Conservation (phyloP, 805 yeast genomes). For the Zygosaccharomyces lentus region DNA sequence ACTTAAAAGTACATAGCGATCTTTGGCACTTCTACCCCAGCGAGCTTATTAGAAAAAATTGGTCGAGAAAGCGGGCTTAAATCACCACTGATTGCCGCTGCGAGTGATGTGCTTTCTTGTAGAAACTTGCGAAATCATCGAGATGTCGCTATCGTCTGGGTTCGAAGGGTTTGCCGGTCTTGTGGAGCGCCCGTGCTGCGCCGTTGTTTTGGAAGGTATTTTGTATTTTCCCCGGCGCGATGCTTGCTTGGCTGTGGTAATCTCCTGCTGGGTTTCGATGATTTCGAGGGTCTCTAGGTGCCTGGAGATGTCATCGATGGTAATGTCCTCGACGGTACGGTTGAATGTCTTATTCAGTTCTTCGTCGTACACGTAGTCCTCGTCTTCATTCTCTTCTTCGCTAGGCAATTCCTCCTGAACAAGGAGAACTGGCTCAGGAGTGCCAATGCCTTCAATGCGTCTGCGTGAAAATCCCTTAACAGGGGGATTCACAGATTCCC, state of each 20-base stretch:
- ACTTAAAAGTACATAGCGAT: not conserved
- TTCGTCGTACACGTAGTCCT: constrained; percentile 36
- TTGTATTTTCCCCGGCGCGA: constrained; percentile 20
- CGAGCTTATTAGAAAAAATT: not conserved
- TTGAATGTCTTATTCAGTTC: constrained; percentile 36
- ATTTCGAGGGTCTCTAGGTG: constrained; percentile 36
- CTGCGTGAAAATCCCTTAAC: constrained; percentile 5
- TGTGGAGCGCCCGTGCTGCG: constrained; percentile 26
- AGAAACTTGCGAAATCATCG: constrained; percentile 36
- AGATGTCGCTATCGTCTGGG: constrained; percentile 35
- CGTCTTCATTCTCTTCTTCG: constrained; percentile 36
- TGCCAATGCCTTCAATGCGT: constrained; percentile 14
- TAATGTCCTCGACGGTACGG: constrained; percentile 37
- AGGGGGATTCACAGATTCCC: not conserved
- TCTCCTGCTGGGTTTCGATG: constrained; percentile 16
- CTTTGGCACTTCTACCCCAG: not conserved
- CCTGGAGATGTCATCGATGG: constrained; percentile 37
- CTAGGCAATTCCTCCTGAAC: constrained; percentile 28
- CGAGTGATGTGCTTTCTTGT: constrained; percentile 32
- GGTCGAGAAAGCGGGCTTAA: too few relatives aligned
- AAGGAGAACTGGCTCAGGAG: constrained; percentile 28
- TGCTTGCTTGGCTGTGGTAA: not conserved
- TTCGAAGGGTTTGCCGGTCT: constrained; percentile 18
- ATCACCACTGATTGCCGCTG: constrained; percentile 31
- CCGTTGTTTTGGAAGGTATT: constrained; percentile 29